A percentile compares a stretch with the other conserved stretches of the same genome.
These are phyloP conservation scores for Polytolypa hystricis DNA, from an alignment of 2,329 filamentous ascomycete genomes.

Conservation along the genomic window DNA sequence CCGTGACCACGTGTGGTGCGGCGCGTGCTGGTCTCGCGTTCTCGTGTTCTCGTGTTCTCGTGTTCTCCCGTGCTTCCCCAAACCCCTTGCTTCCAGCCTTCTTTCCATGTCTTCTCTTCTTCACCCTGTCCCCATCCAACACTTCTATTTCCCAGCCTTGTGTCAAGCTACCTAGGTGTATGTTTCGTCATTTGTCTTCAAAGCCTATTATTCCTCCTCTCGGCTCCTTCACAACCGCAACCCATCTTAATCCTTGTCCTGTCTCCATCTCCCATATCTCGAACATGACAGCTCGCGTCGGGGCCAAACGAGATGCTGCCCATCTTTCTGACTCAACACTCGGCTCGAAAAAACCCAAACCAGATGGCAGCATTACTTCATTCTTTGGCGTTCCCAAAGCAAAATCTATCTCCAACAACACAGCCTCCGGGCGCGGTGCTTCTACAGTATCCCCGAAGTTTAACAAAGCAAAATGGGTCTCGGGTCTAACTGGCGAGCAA, in stretches of 20 bases:
- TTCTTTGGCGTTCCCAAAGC: conserved; percentile 70
- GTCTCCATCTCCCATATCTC: neutral
- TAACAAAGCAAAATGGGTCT: conserved; percentile 85
- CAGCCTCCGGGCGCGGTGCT: conserved; percentile 13
- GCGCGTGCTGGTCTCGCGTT: conserved; percentile 7
- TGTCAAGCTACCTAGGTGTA: too few relatives aligned
- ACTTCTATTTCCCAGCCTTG: too few relatives aligned
- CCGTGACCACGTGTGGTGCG: too few relatives aligned
- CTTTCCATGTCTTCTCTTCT: too few relatives aligned
- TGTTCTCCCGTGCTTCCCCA: neutral
- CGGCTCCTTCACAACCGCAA: too few relatives aligned
- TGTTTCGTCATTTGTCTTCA: too few relatives aligned
- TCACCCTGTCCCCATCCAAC: too few relatives aligned
- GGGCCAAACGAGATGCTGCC: conserved; percentile 56
- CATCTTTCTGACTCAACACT: conserved; percentile 29
- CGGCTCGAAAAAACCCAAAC: conserved; percentile 60
- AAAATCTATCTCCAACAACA: conserved; percentile 15
- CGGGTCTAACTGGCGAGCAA: conserved; percentile 67
- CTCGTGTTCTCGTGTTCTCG: neutral
- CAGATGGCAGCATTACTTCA: conserved; percentile 70
- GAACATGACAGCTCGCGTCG: conserved; percentile 22
- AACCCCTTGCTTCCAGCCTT: neutral
- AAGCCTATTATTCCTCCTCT: too few relatives aligned
- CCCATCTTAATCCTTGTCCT: too few relatives aligned
- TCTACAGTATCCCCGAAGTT: conserved; percentile 45